phyloP scores from a whole-genome alignment of 495 filamentous ascomycete genomes.

The Xanthoparmelia taractica region DNA sequence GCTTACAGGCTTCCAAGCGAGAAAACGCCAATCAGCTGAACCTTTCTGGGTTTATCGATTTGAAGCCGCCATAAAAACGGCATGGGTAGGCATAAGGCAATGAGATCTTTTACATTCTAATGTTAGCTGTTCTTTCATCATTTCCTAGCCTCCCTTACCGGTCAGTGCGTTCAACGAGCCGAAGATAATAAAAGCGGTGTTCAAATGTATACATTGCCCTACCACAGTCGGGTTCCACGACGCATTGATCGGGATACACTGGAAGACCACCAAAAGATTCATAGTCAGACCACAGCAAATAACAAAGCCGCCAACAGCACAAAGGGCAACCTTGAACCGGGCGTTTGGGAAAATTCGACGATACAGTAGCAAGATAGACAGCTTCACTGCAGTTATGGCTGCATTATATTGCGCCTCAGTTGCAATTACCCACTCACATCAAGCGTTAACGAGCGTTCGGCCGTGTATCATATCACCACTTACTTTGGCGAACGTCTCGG shows the following conservation, averaged over 20 bases:
- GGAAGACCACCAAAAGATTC: slow-evolving; percentile 34
- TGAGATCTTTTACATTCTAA: no score
- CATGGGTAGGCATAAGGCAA: slow-evolving; percentile 15
- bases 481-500: slow-evolving; percentile 20
- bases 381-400: slow-evolving; percentile 34
- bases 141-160: no score
- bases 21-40: slow-evolving; percentile 18
- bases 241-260: slow-evolving; percentile 32
- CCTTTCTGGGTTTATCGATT: slow-evolving; percentile 4
- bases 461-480: background rate
- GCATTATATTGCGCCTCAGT: slow-evolving; percentile 32
- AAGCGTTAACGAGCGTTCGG: background rate
- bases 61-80: slow-evolving; percentile 21
- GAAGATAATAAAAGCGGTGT: slow-evolving; percentile 12
- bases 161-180: slow-evolving; percentile 19
- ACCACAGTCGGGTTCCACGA: slow-evolving; percentile 9
- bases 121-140: no score
- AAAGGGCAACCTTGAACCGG: slow-evolving; percentile 25
- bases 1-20: slow-evolving; percentile 20
- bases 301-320: slow-evolving; percentile 25
- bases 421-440: slow-evolving; percentile 22
- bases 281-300: slow-evolving; percentile 30
- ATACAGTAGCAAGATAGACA: slow-evolving; percentile 38
- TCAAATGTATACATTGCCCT: slow-evolving; percentile 18
- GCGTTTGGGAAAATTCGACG: slow-evolving; percentile 31